These are phyloP conservation scores for Aspergillus olivimuriae DNA, from an alignment of 495 filamentous ascomycete genomes.

Conservation along the genomic window DNA sequence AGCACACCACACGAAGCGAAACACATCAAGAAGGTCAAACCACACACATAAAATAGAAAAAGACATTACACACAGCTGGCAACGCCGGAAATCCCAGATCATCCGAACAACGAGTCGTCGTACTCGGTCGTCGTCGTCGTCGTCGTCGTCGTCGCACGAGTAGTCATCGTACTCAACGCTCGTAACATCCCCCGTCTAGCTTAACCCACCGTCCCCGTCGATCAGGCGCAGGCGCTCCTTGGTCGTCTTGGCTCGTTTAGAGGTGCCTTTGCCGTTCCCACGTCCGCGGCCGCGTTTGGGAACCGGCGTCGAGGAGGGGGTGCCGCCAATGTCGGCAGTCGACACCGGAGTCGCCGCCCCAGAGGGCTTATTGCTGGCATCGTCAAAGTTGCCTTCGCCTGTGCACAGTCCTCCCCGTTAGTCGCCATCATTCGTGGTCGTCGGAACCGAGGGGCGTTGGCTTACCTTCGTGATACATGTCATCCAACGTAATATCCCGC, in stretches of 20 bases:
- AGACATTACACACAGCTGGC: neutral
- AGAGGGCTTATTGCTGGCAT: constrained; percentile 69
- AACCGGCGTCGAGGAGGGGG: constrained; percentile 42
- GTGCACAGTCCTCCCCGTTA: too few relatives aligned
- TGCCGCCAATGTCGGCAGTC: constrained; percentile 36
- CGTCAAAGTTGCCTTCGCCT: constrained; percentile 95
- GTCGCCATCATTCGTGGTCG: too few relatives aligned
- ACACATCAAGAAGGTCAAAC: neutral
- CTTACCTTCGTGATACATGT: constrained; percentile 98
- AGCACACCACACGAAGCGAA: neutral
- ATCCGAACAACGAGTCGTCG: too few relatives aligned
- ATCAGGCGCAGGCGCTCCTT: constrained; percentile 85
- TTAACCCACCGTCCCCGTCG: constrained; percentile 60
- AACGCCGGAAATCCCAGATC: too few relatives aligned
- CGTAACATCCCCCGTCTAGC: neutral
- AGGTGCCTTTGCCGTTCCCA: constrained; percentile 41
- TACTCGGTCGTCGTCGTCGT: too few relatives aligned
- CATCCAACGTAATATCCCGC: constrained; percentile 81
- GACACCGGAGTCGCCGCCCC: constrained; percentile 77
- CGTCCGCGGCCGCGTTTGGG: constrained; percentile 49
- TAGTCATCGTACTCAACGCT: neutral
- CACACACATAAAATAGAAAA: constrained; percentile 1
- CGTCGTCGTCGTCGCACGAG: constrained; percentile 23
- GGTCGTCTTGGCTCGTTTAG: constrained; percentile 86
- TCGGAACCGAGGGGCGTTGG: too few relatives aligned